Base-by-base conservation (phyloP, 1,139 yeast species). In the Blastobotrys persicus region DNA sequence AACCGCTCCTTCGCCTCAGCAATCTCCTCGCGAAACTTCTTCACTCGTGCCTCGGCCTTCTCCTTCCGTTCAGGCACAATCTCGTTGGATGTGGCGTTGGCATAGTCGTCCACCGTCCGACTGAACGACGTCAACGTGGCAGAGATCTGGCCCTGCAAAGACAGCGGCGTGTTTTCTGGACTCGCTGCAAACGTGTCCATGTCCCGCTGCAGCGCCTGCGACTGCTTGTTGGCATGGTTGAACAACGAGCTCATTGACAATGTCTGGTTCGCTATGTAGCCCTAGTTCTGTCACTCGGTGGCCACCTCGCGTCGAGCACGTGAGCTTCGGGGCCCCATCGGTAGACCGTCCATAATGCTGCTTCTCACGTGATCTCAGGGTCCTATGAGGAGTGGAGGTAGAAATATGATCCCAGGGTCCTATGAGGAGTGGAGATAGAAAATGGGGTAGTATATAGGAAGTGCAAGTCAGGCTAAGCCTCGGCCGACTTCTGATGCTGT, bases 161-260 rank as follows among this genome's bases (percentile, higher is more conserved):
- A 82, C 50, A 85, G 71, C 11, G 95, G 94, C 1, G 92, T 79
- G 4, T 81, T 76, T 23, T 81, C 75, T 11, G 88, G 76, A 54
- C 84, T 80, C 51, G 75, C 72, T 56, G 88, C 92, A 58, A 91
- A 84, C 50, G 74, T 69, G 16, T 78, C 74, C 46, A 91, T 68
- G 60, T 89, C 96, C 55, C 78, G 79, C 54, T 81, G 78, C 49
- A 91, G 70, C 37, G 83, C 75, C 60, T 81, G 88, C 37, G 89
- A 80, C 68, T 89, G 96, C 66, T 88, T 88, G 53, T 86, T 76
- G 7, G 96, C 96, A 67, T 88, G 95, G 69, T 88, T 91, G 69
- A 85, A 88, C 47, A 89, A 73, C 26, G 95, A 82, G 69, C 88
- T 88, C 96, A 42, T 26, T 23, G 11, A 13, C 37, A 4, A 19